Evolutionary conservation across 2,329 filamentous ascomycete genomes (phyloP).

Genomic region (Cyphellophora attinorum): DNA sequence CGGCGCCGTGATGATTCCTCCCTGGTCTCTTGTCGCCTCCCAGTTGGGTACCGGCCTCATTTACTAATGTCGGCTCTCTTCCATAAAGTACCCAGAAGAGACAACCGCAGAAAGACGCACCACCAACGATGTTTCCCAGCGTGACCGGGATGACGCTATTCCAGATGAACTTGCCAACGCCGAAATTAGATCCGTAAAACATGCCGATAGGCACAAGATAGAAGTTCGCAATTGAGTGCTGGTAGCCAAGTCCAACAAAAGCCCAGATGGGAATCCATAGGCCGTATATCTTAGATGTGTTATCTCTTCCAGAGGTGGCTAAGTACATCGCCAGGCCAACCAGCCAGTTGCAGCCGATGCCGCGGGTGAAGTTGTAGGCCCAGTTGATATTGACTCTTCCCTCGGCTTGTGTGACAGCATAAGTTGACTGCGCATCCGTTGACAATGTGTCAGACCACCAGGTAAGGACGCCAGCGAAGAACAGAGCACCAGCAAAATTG

Average conservation of each 20-base stretch:
- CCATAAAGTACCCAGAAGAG: slow-evolving; percentile 40
- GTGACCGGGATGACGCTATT: slow-evolving; percentile 44
- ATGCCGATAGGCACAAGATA: slow-evolving; percentile 44
- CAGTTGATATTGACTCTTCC: slow-evolving; percentile 36
- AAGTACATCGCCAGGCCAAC: slow-evolving; percentile 46
- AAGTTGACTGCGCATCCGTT: neutral
- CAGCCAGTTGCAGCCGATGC: slow-evolving; percentile 49
- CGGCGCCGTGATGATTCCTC: too few relatives aligned
- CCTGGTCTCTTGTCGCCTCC: too few relatives aligned
- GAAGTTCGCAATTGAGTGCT: too few relatives aligned
- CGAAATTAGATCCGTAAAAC: slow-evolving; percentile 36
- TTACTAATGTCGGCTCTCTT: too few relatives aligned
- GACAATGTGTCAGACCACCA: slow-evolving; percentile 3
- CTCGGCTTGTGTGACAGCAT: too few relatives aligned
- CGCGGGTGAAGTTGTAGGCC: slow-evolving; percentile 45
- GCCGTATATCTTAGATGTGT: slow-evolving; percentile 43
- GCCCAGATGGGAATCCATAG: slow-evolving; percentile 48
- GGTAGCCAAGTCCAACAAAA: too few relatives aligned
- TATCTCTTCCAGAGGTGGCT: slow-evolving; percentile 38
- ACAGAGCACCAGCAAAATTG: too few relatives aligned
- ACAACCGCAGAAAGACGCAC: slow-evolving; percentile 40
- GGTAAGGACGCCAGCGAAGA: neutral
- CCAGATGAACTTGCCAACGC: slow-evolving; percentile 43
- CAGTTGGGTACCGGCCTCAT: too few relatives aligned
- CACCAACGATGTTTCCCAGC: slow-evolving; percentile 47